Percentiles rank a stretch among this genome's conserved stretches.
These are phyloP conservation scores for Echites panduratus DNA, from an alignment of 257 asterid genomes.

Conservation along the genomic window DNA sequence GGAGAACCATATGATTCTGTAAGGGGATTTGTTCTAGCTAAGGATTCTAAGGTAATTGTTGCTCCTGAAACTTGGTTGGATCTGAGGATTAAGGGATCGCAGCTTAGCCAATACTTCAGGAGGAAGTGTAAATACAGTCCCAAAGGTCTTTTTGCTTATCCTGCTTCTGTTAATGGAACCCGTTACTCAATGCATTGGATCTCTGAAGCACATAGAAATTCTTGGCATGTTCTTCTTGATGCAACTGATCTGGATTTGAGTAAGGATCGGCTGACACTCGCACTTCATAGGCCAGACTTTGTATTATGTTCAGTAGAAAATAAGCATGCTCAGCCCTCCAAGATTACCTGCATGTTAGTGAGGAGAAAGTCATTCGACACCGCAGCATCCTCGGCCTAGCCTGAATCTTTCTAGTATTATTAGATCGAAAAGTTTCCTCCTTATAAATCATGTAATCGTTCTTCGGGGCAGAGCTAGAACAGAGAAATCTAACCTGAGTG, in stretches of 20 bases:
- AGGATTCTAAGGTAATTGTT: slow-evolving; percentile 52
- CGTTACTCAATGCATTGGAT: slow-evolving; percentile 83
- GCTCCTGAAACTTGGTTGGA: slow-evolving; percentile 77
- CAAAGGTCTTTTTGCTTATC: slow-evolving; percentile 66
- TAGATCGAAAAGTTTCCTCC: no score
- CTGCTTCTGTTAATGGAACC: slow-evolving; percentile 32
- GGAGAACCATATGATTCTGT: slow-evolving; percentile 41
- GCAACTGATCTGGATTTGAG: slow-evolving; percentile 41
- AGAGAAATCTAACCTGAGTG: neutral
- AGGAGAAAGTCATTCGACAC: slow-evolving; percentile 59
- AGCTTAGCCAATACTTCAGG: slow-evolving; percentile 66
- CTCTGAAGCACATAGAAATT: slow-evolving; percentile 70
- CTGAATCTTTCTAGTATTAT: neutral
- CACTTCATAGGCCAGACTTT: slow-evolving; percentile 70
- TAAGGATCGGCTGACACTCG: slow-evolving; percentile 42
- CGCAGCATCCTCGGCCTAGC: slow-evolving; percentile 30
- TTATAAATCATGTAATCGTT: neutral
- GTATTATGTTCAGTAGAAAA: slow-evolving; percentile 48
- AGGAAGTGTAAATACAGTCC: slow-evolving; percentile 59
- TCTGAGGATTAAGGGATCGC: slow-evolving; percentile 84
- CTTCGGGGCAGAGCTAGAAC: neutral
- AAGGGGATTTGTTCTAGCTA: slow-evolving; percentile 33
- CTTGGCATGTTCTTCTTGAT: slow-evolving; percentile 71
- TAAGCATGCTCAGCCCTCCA: slow-evolving; percentile 44
- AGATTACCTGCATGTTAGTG: slow-evolving; percentile 55